A percentile compares a stretch with the other conserved stretches of the same genome.
Conservation (phyloP, 1,139 yeast genomes). For the Yarrowia galli region DNA sequence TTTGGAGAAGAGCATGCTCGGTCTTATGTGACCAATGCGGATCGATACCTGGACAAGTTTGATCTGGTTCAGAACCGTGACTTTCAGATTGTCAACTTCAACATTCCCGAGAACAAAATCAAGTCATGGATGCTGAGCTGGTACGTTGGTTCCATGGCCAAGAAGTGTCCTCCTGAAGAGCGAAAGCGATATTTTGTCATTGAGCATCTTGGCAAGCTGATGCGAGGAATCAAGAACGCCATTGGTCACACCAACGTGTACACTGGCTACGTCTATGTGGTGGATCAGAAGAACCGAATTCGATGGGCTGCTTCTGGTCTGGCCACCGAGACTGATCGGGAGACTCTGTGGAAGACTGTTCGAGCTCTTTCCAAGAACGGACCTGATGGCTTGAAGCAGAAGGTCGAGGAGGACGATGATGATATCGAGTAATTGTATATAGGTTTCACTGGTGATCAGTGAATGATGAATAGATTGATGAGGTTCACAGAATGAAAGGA, state of each 20-base stretch:
- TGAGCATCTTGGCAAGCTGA: conserved; percentile 62
- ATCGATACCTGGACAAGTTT: conserved; percentile 40
- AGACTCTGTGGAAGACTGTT: conserved; percentile 72
- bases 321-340: conserved; percentile 68
- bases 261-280: conserved; percentile 81
- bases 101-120: conserved; percentile 72
- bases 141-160: conserved; percentile 54
- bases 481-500: no score
- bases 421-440: conserved; percentile 33
- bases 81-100: conserved; percentile 75
- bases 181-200: conserved; percentile 70
- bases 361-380: conserved; percentile 45
- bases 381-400: conserved; percentile 27
- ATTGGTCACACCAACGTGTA: conserved; percentile 75
- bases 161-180: conserved; percentile 52
- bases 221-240: conserved; percentile 64
- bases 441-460: background rate
- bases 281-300: conserved; percentile 75
- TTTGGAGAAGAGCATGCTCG: conserved; percentile 75
- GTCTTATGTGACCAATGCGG: conserved; percentile 60
- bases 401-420: conserved; percentile 20
- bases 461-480: no score
- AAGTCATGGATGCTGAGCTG: conserved; percentile 69
- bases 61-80: conserved; percentile 49
- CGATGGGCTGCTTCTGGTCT: conserved; percentile 95